These are phyloP conservation scores for Saitozyma podzolica DNA, from an alignment of 768 basidiomycete genomes.

Conservation along the genomic window DNA sequence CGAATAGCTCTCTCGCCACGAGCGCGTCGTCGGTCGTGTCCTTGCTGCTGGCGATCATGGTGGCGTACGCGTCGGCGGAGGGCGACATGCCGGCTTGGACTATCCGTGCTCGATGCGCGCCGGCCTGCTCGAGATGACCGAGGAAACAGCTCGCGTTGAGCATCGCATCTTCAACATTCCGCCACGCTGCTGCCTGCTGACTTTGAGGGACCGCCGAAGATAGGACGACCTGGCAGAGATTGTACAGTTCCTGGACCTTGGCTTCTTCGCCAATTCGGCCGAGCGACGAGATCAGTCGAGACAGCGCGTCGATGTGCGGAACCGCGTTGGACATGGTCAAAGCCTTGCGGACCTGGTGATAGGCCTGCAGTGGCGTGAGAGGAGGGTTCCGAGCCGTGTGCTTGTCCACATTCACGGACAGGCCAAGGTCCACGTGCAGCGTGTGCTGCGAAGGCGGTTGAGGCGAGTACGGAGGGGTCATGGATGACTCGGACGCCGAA, in stretches of 20 bases:
- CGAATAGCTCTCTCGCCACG: slow-evolving; percentile 79
- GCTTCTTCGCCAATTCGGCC: slow-evolving; percentile 66
- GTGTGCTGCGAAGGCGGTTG: background rate
- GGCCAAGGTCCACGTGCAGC: no score
- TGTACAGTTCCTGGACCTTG: slow-evolving; percentile 68
- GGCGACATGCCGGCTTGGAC: slow-evolving; percentile 75
- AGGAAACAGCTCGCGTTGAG: slow-evolving; percentile 78
- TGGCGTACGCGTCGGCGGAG: slow-evolving; percentile 86
- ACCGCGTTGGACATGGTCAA: slow-evolving; percentile 15
- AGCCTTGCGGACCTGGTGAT: slow-evolving; percentile 56
- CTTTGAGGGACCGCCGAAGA: slow-evolving; percentile 23
- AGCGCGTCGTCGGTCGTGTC: slow-evolving; percentile 95
- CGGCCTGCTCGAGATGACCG: slow-evolving; percentile 75
- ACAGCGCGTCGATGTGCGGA: slow-evolving; percentile 57
- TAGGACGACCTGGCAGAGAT: slow-evolving; percentile 66
- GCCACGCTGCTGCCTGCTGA: slow-evolving; percentile 65
- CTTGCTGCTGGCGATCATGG: slow-evolving; percentile 79
- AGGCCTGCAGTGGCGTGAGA: slow-evolving; percentile 56
- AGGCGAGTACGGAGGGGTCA: background rate
- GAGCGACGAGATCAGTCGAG: slow-evolving; percentile 66
- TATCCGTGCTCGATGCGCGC: slow-evolving; percentile 74
- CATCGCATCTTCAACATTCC: slow-evolving; percentile 82
- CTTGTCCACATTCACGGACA: no score
- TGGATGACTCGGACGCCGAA: slow-evolving; percentile 4
- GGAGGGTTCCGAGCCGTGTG: slow-evolving; percentile 29